Evolutionary conservation across 176 grass and related monocot species (phyloP), one percentile per base, ranked within the genome.

Genomic region (Triticum turgidum): DNA sequence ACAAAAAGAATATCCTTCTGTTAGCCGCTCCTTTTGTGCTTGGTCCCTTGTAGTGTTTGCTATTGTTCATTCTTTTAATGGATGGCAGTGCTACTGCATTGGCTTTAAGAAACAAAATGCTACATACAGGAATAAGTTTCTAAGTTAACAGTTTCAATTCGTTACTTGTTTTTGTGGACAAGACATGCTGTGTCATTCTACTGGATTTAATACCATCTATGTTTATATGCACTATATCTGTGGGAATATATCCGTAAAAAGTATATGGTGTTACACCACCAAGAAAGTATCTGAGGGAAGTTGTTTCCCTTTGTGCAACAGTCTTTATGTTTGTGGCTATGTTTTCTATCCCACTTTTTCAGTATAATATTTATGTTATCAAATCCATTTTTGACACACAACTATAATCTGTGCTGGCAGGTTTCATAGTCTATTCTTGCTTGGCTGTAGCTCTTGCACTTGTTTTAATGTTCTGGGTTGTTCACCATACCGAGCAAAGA

Each of bases 341-440:
- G 21, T 51, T 84, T 74, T 63, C 10, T 51, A 62, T 58, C n/a
- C 18, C 33, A 17, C 21, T 73, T 25, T 29, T 65, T 9, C 10
- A 56, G 14, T 66, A 54, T 54, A 27, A 34, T 79, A 33, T n/a
- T 83, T 83, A 61, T 62, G 51, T 66, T 61, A 1, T 37, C 34
- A 68, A 77, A 61, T 84, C 10, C 37, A 77, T 81, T 76, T 68
- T 82, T 85, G 78, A 88, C 44, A 9, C 81, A 18, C 49, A 62
- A 42, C 7, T 8, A 61, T 10, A 69, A 82, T 81, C 76, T 59
- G 63, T 78, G 12, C 83, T 35, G 29, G 20, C 83, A 99, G 92
- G 94, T 67, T 99, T 96, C 83, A 89, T 99, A 86, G 92, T 81
- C 51, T 99, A 94, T 85, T 86, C 92, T 81, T 99, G 85, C 59